Conservation (phyloP, 163 green algal genomes). For the Chlorella variabilis region DNA sequence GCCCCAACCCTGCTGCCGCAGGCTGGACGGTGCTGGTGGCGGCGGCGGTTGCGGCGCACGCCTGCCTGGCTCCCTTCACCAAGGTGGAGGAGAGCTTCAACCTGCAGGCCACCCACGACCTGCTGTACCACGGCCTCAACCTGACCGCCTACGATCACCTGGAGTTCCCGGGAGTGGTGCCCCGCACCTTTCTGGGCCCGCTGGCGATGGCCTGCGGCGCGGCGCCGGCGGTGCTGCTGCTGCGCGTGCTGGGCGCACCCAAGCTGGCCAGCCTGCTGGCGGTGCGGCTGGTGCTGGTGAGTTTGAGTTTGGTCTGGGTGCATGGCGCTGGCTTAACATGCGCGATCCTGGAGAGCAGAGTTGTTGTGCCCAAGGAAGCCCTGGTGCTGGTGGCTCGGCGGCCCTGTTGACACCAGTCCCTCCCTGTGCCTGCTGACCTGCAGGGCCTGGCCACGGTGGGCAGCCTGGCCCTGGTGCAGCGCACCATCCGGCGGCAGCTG, state of each 20-base stretch:
- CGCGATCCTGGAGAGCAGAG: background rate
- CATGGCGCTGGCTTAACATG: no score
- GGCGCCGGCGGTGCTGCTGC: slow-evolving; percentile 9
- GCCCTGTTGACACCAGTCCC: no score
- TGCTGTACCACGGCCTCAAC: slow-evolving; percentile 67
- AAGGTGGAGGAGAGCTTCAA: slow-evolving; percentile 95
- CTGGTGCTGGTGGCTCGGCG: no score
- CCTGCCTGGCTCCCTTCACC: slow-evolving; percentile 70
- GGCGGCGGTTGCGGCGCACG: slow-evolving; percentile 40
- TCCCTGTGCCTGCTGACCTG: no score
- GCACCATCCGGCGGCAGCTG: slow-evolving; percentile 14
- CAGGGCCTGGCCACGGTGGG: slow-evolving; percentile 23
- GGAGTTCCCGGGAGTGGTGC: slow-evolving; percentile 87
- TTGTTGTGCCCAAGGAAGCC: no score
- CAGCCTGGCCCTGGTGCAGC: slow-evolving; percentile 36
- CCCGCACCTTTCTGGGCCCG: slow-evolving; percentile 77
- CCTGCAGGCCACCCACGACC: slow-evolving; percentile 83
- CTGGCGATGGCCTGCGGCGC: slow-evolving; percentile 11
- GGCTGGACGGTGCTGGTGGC: slow-evolving; percentile 31
- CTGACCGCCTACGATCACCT: slow-evolving; percentile 78
- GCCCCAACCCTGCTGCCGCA: slow-evolving; percentile 11
- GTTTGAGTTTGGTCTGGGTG: no score
- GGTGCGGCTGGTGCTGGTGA: slow-evolving; percentile 49
- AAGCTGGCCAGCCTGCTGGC: slow-evolving; percentile 43
- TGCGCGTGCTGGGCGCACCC: background rate